A percentile compares a stretch with the other conserved stretches of the same genome.
These are phyloP conservation scores for Phtheirospermum japonicum DNA, from an alignment of 257 asterid species.

Conservation along the genomic window DNA sequence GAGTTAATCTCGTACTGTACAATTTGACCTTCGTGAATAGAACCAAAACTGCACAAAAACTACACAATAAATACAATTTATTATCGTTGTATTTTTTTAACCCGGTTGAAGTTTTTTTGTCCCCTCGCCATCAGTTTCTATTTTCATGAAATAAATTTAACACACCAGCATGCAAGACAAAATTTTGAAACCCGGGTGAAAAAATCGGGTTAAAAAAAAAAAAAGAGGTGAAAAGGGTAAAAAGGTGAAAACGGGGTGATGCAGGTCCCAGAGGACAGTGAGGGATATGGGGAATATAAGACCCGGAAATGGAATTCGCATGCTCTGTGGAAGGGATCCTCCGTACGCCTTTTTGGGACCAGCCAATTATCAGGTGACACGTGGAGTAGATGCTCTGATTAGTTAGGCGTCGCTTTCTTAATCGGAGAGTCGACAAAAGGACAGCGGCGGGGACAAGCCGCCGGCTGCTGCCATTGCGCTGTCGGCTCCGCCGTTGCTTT, in stretches of 20 bases:
- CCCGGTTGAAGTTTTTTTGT: no score
- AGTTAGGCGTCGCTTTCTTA: slow-evolving; percentile 57
- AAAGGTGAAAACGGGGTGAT: neutral
- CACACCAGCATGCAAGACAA: slow-evolving; percentile 19
- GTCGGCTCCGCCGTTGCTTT: slow-evolving; percentile 44
- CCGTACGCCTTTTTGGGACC: slow-evolving; percentile 17
- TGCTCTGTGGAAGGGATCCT: slow-evolving; percentile 26
- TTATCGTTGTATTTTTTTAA: no score
- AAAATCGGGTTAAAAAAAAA: neutral
- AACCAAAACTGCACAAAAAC: no score
- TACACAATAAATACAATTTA: no score
- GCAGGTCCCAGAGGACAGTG: slow-evolving; percentile 14
- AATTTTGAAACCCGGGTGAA: neutral
- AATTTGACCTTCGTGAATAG: no score
- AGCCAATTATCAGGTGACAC: slow-evolving; percentile 24
- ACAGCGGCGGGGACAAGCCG: slow-evolving; percentile 46
- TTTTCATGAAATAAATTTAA: neutral
- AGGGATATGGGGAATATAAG: slow-evolving; percentile 24
- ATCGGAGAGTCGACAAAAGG: slow-evolving; percentile 21
- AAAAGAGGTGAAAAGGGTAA: slow-evolving; percentile 8
- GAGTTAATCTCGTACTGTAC: no score
- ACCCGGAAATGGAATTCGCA: slow-evolving; percentile 57
- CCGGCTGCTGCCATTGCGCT: slow-evolving; percentile 51
- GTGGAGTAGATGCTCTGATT: slow-evolving; percentile 30
- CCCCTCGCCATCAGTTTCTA: neutral